A percentile compares a stretch with the other conserved stretches of the same genome.
Evolutionary conservation across 371 early-diverging fungal species (phyloP).

Genomic region (Mortierella sp.): DNA sequence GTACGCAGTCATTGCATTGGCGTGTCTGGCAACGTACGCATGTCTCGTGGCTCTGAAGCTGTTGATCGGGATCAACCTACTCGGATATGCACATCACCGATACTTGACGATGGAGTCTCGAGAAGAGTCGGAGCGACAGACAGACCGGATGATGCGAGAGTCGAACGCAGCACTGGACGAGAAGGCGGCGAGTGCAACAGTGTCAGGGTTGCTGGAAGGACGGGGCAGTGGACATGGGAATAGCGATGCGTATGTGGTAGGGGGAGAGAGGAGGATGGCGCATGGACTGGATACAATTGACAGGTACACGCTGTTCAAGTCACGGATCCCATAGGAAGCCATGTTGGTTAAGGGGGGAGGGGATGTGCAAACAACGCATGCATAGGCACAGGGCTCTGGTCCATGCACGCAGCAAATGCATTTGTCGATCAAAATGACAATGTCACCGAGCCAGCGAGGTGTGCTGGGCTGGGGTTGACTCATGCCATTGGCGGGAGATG

Average conservation of each 20-base stretch:
- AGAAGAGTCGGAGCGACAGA: conserved; percentile 59
- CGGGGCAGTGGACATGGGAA: conserved; percentile 20
- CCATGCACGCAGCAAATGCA: too few species aligned
- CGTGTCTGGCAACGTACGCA: conserved; percentile 46
- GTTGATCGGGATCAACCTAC: conserved; percentile 76
- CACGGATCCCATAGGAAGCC: conserved; percentile 79
- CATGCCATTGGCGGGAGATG: too few species aligned
- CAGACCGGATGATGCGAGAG: conserved; percentile 58
- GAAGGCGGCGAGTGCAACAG: conserved; percentile 54
- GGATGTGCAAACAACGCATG: too few species aligned
- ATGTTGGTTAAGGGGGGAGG: too few species aligned
- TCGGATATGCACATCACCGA: conserved; percentile 75
- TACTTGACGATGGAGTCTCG: conserved; percentile 70
- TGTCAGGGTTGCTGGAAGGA: conserved; percentile 33
- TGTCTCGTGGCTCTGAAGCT: conserved; percentile 76
- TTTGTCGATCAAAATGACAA: too few species aligned
- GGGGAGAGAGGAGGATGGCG: conserved; percentile 27
- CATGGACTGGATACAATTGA: conserved; percentile 85
- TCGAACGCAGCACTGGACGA: conserved; percentile 69
- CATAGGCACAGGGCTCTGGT: too few species aligned
- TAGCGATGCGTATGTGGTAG: conserved; percentile 30
- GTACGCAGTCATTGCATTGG: conserved; percentile 24
- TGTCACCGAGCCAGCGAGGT: too few species aligned
- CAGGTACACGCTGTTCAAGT: conserved; percentile 90
- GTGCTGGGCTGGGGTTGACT: too few species aligned